These are phyloP conservation scores for Polygonum maritimum DNA, from an alignment of 148 eudicot species.

Conservation along the genomic window DNA sequence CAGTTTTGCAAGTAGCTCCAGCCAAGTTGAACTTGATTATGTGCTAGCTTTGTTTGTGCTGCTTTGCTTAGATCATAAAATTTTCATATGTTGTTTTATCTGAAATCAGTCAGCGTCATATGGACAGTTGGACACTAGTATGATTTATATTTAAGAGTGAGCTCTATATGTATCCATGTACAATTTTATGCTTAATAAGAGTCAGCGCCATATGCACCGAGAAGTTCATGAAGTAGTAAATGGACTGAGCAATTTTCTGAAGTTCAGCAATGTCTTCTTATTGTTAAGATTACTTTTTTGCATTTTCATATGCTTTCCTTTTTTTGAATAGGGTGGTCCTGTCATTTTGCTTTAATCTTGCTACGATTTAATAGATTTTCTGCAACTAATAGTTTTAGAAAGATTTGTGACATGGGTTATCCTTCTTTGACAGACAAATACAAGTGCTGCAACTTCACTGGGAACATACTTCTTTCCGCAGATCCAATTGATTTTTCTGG, in stretches of 20 bases:
- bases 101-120: no score
- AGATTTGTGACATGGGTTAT: neutral
- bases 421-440: constrained; percentile 61
- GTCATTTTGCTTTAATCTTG: neutral
- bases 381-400: neutral
- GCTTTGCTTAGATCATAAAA: neutral
- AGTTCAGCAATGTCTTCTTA: neutral
- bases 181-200: no score
- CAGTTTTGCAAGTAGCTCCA: neutral
- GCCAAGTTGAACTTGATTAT: neutral
- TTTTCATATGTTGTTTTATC: neutral
- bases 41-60: neutral
- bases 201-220: neutral
- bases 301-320: neutral
- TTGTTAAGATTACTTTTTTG: neutral
- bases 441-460: constrained; percentile 78
- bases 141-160: no score
- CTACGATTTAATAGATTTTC: neutral
- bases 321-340: neutral
- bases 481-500: constrained; percentile 77
- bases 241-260: neutral
- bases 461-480: constrained; percentile 87
- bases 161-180: no score
- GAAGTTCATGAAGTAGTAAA: neutral
- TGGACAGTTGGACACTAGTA: no score